Evolutionary conservation across 2,329 filamentous ascomycete species (phyloP), one percentile per base, ranked within the genome.

Genomic region (Xylaria sp.): DNA sequence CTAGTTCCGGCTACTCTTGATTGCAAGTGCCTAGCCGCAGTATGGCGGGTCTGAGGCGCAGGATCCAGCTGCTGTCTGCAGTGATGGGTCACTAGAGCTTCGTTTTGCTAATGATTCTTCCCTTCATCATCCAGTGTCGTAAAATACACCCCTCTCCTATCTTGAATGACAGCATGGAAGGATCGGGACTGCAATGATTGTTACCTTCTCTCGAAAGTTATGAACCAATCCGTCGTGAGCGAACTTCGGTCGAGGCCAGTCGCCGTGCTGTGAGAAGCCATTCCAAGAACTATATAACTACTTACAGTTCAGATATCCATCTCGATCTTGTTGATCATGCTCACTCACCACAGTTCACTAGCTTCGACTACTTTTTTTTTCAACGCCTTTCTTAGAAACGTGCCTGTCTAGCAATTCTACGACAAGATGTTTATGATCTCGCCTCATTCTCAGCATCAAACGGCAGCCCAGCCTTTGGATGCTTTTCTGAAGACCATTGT

Each of bases 41-140:
- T 66, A 63, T 70, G 56, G 71, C 66, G 59, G 52, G 28, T 71
- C 67, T 39, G 72, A 64, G 75, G 74, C 75, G 71, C 74, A 77
- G 74, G 65, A 71, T 58, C 63, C 51, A 67, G 66, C 67, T 72
- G 20, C 69, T 37, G 46, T 61, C 64, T 64, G 71, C 61, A 56
- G 34, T 62, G 41, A 61, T 63, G 54, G 60, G 34, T 56, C 63
- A 52, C 20, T 41, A 61, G 58, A 70, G 54, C 63, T 70, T 62
- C 60, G 41, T 18, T 31, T 60, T 63, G 41, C 39, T 56, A 37
- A 63, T n/a, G 60, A 56, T 54, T 56, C 25, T 20, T 50, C 51
- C 57, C 44, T 44, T 63, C 65, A 37, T 66, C 15, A 7, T 54
- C 55, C 54, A 4, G 44, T 18, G 46, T 65, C 65, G 69, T 70